Conservation (phyloP, 202 grass and related monocot genomes). For the Alloteropsis angusta region DNA sequence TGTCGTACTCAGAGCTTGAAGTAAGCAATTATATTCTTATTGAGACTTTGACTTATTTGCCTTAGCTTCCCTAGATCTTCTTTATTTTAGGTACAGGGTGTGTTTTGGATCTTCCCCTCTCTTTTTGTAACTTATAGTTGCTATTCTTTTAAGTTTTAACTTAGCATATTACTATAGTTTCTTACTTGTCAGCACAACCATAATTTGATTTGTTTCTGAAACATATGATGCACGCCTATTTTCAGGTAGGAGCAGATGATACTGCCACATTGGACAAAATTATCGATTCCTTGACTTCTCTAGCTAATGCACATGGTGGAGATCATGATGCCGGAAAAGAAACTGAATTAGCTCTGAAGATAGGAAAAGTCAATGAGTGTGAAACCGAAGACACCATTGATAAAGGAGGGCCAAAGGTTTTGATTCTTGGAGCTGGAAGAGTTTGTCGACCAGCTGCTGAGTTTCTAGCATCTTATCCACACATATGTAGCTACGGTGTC, state of each 20-base stretch:
- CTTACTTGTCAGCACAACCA: not conserved
- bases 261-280: conserved; percentile 56
- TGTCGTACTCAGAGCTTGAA: conserved; percentile 91
- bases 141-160: not conserved
- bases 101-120: not conserved
- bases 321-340: conserved; percentile 34
- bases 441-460: conserved; percentile 73
- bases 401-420: conserved; percentile 48
- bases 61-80: not conserved
- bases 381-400: conserved; percentile 18
- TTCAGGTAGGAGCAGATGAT: conserved; percentile 80
- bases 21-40: conserved; percentile 43
- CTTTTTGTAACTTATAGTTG: not conserved
- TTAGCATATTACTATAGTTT: not conserved
- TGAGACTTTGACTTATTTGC: not conserved
- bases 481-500: not conserved
- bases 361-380: conserved; percentile 58
- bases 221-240: not conserved
- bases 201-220: conserved; percentile 7
- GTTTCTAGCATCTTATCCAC: conserved; percentile 51
- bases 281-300: conserved; percentile 61
- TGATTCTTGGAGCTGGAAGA: conserved; percentile 90
- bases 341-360: conserved; percentile 57
- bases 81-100: not conserved
- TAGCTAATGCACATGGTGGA: conserved; percentile 45